These are phyloP conservation scores for Mucor indicus DNA, from an alignment of 371 early-diverging fungal species.

Conservation along the genomic window DNA sequence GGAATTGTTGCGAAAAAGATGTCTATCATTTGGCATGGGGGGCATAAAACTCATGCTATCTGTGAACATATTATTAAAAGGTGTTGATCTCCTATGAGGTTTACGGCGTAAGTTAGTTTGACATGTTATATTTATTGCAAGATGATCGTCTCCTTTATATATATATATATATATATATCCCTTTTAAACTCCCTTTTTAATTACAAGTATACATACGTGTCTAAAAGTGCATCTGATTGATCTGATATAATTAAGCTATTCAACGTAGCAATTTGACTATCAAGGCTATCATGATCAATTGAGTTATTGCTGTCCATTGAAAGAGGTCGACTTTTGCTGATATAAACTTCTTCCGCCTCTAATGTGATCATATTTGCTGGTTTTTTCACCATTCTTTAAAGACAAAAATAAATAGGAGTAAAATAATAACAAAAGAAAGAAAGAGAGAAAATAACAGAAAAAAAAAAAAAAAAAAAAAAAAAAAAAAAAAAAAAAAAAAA, in stretches of 20 bases:
- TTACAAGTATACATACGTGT: constrained; percentile 35
- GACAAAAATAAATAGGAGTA: neutral
- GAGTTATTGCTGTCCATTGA: neutral
- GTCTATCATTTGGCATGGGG: constrained; percentile 8
- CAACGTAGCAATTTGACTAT: constrained; percentile 24
- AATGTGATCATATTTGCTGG: neutral
- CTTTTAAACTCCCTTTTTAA: too few relatives aligned
- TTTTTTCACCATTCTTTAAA: neutral
- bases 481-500: constrained; percentile 1
- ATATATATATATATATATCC: too few relatives aligned
- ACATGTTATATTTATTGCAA: too few relatives aligned
- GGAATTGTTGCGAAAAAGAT: constrained; percentile 20
- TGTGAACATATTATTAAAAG: too few relatives aligned
- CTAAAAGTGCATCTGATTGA: constrained; percentile 8
- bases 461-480: constrained; percentile 4
- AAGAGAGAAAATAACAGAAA: neutral
- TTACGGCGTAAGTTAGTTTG: too few relatives aligned
- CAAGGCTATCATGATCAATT: constrained; percentile 17
- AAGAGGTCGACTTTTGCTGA: too few relatives aligned
- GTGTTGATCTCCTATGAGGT: too few relatives aligned
- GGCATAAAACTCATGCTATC: too few relatives aligned
- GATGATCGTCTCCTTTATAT: too few relatives aligned
- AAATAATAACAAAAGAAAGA: constrained; percentile 1
- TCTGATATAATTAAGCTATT: constrained; percentile 28
- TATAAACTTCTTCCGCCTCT: too few relatives aligned